phyloP scores from a whole-genome alignment of 257 asterid genomes.

The Nicotiana paniculata region DNA sequence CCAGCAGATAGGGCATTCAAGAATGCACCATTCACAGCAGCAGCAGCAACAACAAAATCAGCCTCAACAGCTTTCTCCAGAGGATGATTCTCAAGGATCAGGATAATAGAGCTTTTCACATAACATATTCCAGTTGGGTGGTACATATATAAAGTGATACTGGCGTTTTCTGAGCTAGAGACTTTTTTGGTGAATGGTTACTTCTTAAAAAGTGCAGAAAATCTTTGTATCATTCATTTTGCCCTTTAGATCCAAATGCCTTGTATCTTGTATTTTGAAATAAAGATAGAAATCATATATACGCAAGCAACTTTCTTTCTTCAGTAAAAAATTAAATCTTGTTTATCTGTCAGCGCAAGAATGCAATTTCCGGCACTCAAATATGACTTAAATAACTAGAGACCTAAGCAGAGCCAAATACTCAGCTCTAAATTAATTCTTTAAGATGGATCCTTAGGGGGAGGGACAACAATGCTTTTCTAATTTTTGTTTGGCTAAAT shows the following conservation, averaged over 20 bases:
- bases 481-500: not conserved
- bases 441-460: not conserved
- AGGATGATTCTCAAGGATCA: constrained; percentile 56
- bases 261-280: not conserved
- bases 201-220: not conserved
- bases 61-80: constrained; percentile 30
- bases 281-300: not conserved
- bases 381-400: not conserved
- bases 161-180: not conserved
- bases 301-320: not conserved
- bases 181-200: not conserved
- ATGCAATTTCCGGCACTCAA: not conserved
- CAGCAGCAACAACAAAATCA: constrained; percentile 9
- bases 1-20: constrained; percentile 49
- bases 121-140: not conserved
- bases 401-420: not conserved
- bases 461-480: not conserved
- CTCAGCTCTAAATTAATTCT: not conserved
- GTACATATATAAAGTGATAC: not conserved
- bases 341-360: not conserved
- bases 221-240: not conserved
- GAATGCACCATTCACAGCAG: constrained; percentile 20
- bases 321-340: not conserved
- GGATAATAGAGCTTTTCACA: constrained; percentile 24
- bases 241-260: not conserved